Conservation (phyloP, 495 filamentous ascomycete genomes). For the Penicillium macrosclerotiorum region DNA sequence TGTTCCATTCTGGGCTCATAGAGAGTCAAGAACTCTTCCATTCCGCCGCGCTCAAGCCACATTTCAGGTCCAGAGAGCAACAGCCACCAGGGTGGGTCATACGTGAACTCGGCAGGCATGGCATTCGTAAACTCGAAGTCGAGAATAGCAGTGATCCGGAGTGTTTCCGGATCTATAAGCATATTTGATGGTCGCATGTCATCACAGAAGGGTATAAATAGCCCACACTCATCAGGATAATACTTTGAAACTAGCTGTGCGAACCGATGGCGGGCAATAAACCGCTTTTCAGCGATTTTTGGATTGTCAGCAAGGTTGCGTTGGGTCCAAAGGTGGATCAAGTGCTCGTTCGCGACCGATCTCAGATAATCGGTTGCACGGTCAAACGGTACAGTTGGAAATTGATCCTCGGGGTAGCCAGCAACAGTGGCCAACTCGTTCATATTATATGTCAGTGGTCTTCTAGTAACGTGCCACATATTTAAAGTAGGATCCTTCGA, state of each 20-base stretch:
- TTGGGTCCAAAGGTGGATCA: constrained; percentile 37
- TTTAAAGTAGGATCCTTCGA: constrained; percentile 26
- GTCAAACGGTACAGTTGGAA: constrained; percentile 32
- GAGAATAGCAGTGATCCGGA: constrained; percentile 38
- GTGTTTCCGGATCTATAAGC: constrained; percentile 35
- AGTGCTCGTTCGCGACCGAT: constrained; percentile 30
- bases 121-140: constrained; percentile 45
- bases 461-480: constrained; percentile 29
- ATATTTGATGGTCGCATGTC: constrained; percentile 42
- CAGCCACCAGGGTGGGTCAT: constrained; percentile 45
- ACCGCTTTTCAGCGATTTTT: constrained; percentile 32
- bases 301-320: constrained; percentile 35
- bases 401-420: constrained; percentile 30
- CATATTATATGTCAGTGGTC: constrained; percentile 40
- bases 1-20: constrained; percentile 35
- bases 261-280: constrained; percentile 39
- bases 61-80: constrained; percentile 31
- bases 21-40: constrained; percentile 34
- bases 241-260: constrained; percentile 34
- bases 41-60: constrained; percentile 18
- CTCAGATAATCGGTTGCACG: constrained; percentile 34
- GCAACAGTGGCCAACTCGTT: constrained; percentile 38
- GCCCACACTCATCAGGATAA: constrained; percentile 32
- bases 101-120: constrained; percentile 41
- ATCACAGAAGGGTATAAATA: constrained; percentile 42